Conservation (phyloP, 1,284 basidiomycete genomes). For the Fistulinella cinereoalba region DNA sequence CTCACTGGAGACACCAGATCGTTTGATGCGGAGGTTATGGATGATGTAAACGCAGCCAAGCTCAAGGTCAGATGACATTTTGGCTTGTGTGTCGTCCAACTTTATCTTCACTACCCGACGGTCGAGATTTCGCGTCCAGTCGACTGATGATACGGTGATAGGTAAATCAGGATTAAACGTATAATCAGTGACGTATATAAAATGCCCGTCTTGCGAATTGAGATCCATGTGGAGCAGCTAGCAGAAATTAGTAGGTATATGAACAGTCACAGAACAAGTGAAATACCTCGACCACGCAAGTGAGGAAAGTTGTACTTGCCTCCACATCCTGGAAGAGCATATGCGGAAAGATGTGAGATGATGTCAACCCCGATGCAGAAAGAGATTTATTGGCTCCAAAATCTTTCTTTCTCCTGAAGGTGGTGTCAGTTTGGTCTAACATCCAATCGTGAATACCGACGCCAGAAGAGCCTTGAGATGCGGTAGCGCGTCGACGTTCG, state of each 20-base stretch:
- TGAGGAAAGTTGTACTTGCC: conserved; percentile 44
- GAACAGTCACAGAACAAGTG: not conserved
- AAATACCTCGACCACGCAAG: conserved; percentile 58
- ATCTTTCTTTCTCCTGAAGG: conserved; percentile 53
- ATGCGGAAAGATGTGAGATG: conserved; percentile 41
- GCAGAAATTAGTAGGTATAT: conserved; percentile 4
- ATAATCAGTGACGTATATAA: conserved; percentile 67
- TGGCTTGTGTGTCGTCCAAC: conserved; percentile 48
- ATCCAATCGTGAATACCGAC: conserved; percentile 37
- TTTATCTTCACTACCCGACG: conserved; percentile 54
- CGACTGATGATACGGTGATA: conserved; percentile 23
- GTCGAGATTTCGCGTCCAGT: conserved; percentile 42
- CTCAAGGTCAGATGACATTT: conserved; percentile 39
- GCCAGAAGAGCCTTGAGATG: conserved; percentile 49
- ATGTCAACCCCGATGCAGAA: conserved; percentile 19
- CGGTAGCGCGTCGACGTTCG: conserved; percentile 36
- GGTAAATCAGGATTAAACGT: conserved; percentile 48
- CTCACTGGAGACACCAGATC: conserved; percentile 22
- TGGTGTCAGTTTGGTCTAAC: conserved; percentile 6
- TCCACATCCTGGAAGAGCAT: conserved; percentile 46
- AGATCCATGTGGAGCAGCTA: conserved; percentile 48
- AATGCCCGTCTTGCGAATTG: conserved; percentile 31
- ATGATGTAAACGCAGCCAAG: conserved; percentile 48
- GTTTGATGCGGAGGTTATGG: conserved; percentile 48
- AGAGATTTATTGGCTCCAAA: conserved; percentile 36